A percentile compares a stretch with the other conserved stretches of the same genome.
These are phyloP conservation scores for Toxicodendron radicans DNA, from an alignment of 345 rosid species.

Conservation along the genomic window DNA sequence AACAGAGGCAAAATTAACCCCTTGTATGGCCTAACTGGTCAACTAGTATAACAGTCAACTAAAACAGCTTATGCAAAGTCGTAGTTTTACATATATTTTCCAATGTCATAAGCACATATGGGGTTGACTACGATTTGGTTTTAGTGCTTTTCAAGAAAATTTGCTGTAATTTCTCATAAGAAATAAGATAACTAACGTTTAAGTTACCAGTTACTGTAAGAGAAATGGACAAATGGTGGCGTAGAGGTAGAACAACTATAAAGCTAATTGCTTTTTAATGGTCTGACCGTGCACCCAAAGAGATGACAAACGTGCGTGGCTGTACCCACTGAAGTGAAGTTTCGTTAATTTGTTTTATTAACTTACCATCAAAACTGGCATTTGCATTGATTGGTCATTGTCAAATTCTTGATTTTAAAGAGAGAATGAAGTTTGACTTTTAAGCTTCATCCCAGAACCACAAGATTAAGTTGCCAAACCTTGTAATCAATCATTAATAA, in stretches of 20 bases:
- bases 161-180: no score
- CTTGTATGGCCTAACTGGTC: background rate
- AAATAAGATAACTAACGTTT: background rate
- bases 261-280: background rate
- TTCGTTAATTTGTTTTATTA: background rate
- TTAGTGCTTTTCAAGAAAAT: no score
- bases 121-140: background rate
- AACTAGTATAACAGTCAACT: background rate
- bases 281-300: background rate
- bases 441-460: background rate
- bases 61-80: background rate
- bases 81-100: background rate
- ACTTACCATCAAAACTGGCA: background rate
- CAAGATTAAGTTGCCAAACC: slow-evolving; percentile 1
- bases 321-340: slow-evolving; percentile 1
- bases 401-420: background rate
- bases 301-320: slow-evolving; percentile 13
- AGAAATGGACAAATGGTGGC: background rate
- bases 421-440: slow-evolving; percentile 3
- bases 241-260: background rate
- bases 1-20: background rate
- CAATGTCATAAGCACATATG: background rate
- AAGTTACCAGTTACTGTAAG: slow-evolving; percentile 10
- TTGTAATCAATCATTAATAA: background rate
- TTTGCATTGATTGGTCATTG: background rate